Percentiles rank a stretch among this genome's conserved stretches.
Conservation (phyloP, 768 basidiomycete genomes). For the Lactarius hatsudake region DNA sequence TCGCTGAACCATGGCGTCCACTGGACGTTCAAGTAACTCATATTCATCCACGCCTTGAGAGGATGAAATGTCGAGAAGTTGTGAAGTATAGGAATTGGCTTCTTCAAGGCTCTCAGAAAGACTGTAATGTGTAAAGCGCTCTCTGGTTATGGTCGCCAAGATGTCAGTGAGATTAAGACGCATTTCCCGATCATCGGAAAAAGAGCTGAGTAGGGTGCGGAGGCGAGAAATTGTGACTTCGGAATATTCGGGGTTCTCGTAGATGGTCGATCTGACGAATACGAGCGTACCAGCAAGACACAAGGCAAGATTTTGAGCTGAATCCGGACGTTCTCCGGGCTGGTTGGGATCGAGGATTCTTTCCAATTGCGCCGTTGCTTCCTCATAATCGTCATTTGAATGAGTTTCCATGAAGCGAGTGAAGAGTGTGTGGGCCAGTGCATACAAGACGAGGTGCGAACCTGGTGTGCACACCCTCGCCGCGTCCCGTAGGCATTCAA, state of each 20-base stretch:
- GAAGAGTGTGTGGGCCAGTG: not conserved
- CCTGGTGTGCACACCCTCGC: not conserved
- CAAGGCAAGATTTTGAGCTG: too few species aligned
- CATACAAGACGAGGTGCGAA: not conserved
- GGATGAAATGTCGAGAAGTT: not conserved
- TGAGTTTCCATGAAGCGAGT: not conserved
- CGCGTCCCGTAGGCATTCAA: not conserved
- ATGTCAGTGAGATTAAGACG: too few species aligned
- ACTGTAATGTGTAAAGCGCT: not conserved
- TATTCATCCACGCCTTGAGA: not conserved
- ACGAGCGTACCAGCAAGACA: not conserved
- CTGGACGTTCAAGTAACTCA: not conserved
- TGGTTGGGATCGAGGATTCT: not conserved
- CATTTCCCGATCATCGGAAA: not conserved
- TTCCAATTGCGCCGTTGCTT: not conserved
- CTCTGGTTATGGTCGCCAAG: not conserved
- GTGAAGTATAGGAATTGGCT: not conserved
- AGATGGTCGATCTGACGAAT: not conserved
- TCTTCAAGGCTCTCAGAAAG: not conserved
- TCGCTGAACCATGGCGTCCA: too few species aligned
- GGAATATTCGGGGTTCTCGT: constrained; percentile 1
- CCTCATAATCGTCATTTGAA: constrained; percentile 13
- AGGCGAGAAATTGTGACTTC: constrained; percentile 4
- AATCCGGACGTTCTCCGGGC: not conserved
- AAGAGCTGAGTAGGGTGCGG: not conserved